Evolutionary conservation across 768 basidiomycete species (phyloP).

Genomic region (Tulasnella sp.): DNA sequence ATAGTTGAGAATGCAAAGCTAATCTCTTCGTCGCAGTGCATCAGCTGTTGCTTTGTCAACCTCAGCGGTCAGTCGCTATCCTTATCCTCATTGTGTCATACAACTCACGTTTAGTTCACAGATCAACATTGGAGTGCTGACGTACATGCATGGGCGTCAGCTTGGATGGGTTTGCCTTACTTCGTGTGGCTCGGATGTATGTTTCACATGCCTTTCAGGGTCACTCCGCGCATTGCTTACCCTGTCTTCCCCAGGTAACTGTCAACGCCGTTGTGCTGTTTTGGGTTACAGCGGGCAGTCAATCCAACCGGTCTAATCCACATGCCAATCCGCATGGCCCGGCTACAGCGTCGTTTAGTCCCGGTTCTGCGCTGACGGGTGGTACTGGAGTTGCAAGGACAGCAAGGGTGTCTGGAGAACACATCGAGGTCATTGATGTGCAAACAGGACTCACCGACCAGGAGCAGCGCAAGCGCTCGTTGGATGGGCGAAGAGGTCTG

Average conservation of each 20-base stretch:
- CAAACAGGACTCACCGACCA: too few species aligned
- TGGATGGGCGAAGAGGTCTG: too few species aligned
- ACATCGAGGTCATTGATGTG: too few species aligned
- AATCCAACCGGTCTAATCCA: too few species aligned
- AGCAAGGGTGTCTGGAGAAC: too few species aligned
- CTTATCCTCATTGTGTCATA: not conserved
- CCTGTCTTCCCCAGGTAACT: constrained; percentile 29
- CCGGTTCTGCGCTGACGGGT: too few species aligned
- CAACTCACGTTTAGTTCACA: constrained; percentile 16
- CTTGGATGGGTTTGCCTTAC: constrained; percentile 39
- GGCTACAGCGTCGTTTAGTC: too few species aligned
- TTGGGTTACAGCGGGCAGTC: constrained; percentile 33
- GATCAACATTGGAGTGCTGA: constrained; percentile 35
- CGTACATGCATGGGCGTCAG: constrained; percentile 33
- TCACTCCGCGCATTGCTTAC: not conserved
- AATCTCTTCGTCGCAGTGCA: constrained; percentile 25
- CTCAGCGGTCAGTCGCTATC: constrained; percentile 28
- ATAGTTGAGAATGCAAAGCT: not conserved
- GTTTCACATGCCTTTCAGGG: not conserved
- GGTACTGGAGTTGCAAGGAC: too few species aligned
- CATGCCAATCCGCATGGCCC: too few species aligned
- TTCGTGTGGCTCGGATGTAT: constrained; percentile 30
- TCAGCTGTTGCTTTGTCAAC: constrained; percentile 36
- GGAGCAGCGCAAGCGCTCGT: too few species aligned
- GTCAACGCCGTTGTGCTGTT: constrained; percentile 37